Percentiles rank a stretch among this genome's conserved stretches.
Evolutionary conservation across 2,329 filamentous ascomycete species (phyloP).

Genomic region (Cladosporium oxysporum): DNA sequence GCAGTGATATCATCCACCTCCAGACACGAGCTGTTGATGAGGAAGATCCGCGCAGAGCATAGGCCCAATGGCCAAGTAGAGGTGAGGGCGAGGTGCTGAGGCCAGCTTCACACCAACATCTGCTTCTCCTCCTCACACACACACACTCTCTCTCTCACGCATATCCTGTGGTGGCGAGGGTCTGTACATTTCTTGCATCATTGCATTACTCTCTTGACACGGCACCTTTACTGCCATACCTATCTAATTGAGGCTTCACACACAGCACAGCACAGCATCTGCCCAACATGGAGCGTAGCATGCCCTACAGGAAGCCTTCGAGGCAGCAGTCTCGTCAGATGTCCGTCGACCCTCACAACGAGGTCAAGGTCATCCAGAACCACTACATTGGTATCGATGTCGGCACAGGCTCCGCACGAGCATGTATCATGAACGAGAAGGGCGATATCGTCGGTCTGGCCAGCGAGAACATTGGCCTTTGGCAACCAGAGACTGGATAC

Average conservation of each 20-base stretch:
- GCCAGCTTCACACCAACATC: not conserved
- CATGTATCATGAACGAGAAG: slow-evolving; percentile 89
- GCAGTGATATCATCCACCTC: slow-evolving; percentile 18
- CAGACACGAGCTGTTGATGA: slow-evolving; percentile 9
- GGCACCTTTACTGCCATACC: no score
- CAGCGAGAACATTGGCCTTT: slow-evolving; percentile 54
- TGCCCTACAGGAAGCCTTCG: slow-evolving; percentile 38
- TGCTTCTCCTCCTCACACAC: not conserved
- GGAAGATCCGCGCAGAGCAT: slow-evolving; percentile 1
- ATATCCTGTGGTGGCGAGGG: not conserved
- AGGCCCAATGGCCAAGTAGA: slow-evolving; percentile 17
- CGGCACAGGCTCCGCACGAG: slow-evolving; percentile 90
- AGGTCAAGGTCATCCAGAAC: slow-evolving; percentile 57
- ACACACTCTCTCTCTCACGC: not conserved
- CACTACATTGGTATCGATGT: slow-evolving; percentile 89
- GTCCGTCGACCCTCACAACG: slow-evolving; percentile 56
- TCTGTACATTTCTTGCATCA: not conserved
- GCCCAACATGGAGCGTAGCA: slow-evolving; percentile 20
- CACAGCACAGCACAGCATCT: slow-evolving; percentile 4
- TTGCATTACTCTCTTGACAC: not conserved
- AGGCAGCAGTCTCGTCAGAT: slow-evolving; percentile 48
- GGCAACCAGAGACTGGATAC: slow-evolving; percentile 57
- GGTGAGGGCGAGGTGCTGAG: not conserved
- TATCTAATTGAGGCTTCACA: no score
- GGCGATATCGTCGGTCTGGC: slow-evolving; percentile 76